A percentile compares a stretch with the other conserved stretches of the same genome.
Evolutionary conservation across 495 filamentous ascomycete genomes (phyloP).

Genomic region (Aspergillus ostianus): DNA sequence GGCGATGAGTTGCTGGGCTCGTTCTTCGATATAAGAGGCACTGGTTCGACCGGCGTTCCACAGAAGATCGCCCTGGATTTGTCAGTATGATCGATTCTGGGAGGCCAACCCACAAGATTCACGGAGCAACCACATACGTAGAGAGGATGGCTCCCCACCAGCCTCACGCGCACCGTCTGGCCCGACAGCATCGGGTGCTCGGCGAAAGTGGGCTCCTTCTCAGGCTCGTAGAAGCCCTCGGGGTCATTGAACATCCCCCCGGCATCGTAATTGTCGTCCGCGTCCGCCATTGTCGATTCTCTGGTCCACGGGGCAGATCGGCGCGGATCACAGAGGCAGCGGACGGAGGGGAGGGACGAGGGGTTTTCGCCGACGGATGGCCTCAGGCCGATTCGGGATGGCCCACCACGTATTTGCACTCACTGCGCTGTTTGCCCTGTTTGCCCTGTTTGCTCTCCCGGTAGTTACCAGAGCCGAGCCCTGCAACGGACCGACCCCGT

Average conservation of each 20-base stretch:
- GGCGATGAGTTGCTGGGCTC: constrained; percentile 52
- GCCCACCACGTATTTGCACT: too few relatives aligned
- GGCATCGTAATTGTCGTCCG: constrained; percentile 40
- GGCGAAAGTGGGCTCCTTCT: constrained; percentile 65
- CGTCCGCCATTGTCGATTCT: constrained; percentile 20
- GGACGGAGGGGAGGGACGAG: too few relatives aligned
- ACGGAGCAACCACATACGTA: constrained; percentile 69
- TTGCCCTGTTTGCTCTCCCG: too few relatives aligned
- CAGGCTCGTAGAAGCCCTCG: constrained; percentile 68
- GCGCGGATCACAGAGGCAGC: background rate
- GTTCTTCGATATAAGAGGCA: constrained; percentile 70
- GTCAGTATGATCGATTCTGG: constrained; percentile 1
- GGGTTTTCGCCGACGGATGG: too few relatives aligned
- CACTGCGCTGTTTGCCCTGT: too few relatives aligned
- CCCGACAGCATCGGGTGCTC: constrained; percentile 67
- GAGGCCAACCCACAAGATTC: constrained; percentile 1
- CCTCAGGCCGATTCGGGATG: too few relatives aligned
- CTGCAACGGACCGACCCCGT: too few relatives aligned
- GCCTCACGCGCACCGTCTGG: constrained; percentile 64
- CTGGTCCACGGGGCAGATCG: background rate
- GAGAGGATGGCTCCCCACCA: constrained; percentile 86
- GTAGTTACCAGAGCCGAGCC: too few relatives aligned
- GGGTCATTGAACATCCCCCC: constrained; percentile 75
- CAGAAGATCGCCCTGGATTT: constrained; percentile 71
- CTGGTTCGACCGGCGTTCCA: constrained; percentile 84